Evolutionary conservation across 768 basidiomycete species (phyloP), one percentile per base, ranked within the genome.

Genomic region (Nidularia pulvinata): DNA sequence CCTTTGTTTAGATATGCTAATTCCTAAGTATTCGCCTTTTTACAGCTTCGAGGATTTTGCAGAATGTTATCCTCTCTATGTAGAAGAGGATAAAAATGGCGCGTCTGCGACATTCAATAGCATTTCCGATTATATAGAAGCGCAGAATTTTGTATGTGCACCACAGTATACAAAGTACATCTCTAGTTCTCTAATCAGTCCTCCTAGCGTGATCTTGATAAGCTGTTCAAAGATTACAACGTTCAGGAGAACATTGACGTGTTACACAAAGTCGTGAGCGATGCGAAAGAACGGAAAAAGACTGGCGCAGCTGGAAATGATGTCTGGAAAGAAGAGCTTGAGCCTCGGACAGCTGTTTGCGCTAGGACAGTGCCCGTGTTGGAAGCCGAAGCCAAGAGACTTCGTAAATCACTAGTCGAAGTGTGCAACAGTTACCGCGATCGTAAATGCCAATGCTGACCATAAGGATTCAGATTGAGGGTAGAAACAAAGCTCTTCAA

Each of bases 121-220:
- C 14, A 83, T 92, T 14, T 83, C 88, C 5, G 76, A 83, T 56
- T 88, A 88, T 51, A 86, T 91, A 61, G 88, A 91, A 59, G 78
- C 82, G 10, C 78, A 84, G 49, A 86, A 83, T 48, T 63, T 74
- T 60, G 78, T 78, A 61, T 49, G 68, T 76, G 67, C 51, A 68
- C 59, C 49, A 52, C 54, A 42, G 16, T 13, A 46, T 25, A 11
- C 45, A n/a, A 42, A 42, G 10, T 46, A n/a, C 45, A 7, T 1
- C 6, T 19, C 33, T n/a, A n/a, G 4, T 11, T 11, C 46, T 49
- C 53, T 32, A 35, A 54, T 42, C 33, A 22, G 44, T 52, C 14
- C 2, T 6, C 22, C 2, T 50, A 91, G 88, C 79, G 80, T 36
- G 82, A 85, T 55, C 77, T 87, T 39, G 86, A 91, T 49, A 79